These are phyloP conservation scores for Fraxinus floribunda DNA, from an alignment of 305 asterid species.

Conservation along the genomic window DNA sequence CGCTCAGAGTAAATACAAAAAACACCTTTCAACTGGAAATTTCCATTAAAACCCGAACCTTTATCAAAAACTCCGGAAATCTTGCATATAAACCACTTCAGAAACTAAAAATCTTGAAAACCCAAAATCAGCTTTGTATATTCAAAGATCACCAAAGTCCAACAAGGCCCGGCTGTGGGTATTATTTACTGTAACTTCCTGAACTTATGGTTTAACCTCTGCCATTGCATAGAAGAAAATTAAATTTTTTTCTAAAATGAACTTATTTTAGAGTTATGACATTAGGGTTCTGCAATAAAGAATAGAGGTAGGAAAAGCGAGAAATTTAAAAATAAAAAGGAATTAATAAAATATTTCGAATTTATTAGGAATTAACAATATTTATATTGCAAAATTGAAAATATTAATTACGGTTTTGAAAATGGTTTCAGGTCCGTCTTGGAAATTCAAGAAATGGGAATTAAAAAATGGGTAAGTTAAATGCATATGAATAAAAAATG, in stretches of 20 bases:
- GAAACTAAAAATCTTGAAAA: constrained; percentile 39
- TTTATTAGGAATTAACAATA: constrained; percentile 50
- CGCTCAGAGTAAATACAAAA: constrained; percentile 20
- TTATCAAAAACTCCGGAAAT: constrained; percentile 20
- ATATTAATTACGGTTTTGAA: constrained; percentile 84
- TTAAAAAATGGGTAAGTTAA: constrained; percentile 47
- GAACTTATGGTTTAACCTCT: constrained; percentile 30
- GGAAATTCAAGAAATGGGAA: constrained; percentile 60
- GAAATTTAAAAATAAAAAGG: constrained; percentile 33
- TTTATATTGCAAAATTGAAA: constrained; percentile 65
- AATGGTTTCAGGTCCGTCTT: constrained; percentile 87
- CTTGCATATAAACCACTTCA: constrained; percentile 29
- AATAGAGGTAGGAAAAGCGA: constrained; percentile 36
- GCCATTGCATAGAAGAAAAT: constrained; percentile 32
- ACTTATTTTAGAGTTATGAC: constrained; percentile 32
- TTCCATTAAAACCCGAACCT: constrained; percentile 8
- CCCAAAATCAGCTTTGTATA: constrained; percentile 22
- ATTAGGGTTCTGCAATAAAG: constrained; percentile 67
- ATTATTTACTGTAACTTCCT: constrained; percentile 28
- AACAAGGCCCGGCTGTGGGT: constrained; percentile 36
- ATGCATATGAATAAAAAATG: constrained; percentile 40
- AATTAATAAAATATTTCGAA: constrained; percentile 41
- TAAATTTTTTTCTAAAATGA: background rate
- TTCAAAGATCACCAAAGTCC: constrained; percentile 45
- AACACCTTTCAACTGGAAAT: constrained; percentile 17